Evolutionary conservation across 129 eudicot genomes (phyloP), one percentile per base, ranked within the genome.

Genomic region (Dittrichia graveolens): DNA sequence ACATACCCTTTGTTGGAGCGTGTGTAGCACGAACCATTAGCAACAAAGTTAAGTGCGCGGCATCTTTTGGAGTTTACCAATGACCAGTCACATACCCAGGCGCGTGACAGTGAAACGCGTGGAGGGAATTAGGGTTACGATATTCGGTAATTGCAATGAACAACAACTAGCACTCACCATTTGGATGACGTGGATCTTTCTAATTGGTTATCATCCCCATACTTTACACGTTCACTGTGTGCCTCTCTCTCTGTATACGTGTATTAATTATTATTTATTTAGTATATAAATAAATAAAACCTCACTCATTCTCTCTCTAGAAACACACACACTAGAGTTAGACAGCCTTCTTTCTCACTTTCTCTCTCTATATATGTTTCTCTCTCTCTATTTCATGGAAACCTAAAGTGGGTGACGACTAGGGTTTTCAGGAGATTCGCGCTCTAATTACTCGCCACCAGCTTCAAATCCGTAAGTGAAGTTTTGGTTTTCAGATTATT

Each of bases 321-420:
- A 39, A 60, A 39, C 45, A 46, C 80, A 65, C 70, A 63, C 31
- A 24, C 31, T 24, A 24, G 31, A 24, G 31, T 24, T 24, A 24
- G 31, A 24, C 31, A 24, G 31, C 31, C 31, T 24, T 14, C 39
- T 8, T 35, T 13, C 62, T 11, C 34, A 37, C 45, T 42, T 70
- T 77, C 37, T 68, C 80, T 76, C 75, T 43, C 74, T 67, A 49
- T 7, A 76, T 67, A 49, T 7, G 67, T 57, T 48, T 44, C 59
- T 74, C 74, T 76, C 61, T 77, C 80, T 75, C 73, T 68, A 45
- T 75, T 45, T 65, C 74, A 57, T 40, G 58, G 39, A 75, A 75
- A 75, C 80, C 75, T 76, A 67, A 57, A 76, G 59, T 57, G 68
- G 68, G 80, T 67, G 80, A 69, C 47, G 71, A 77, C 56, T 69